Evolutionary conservation across 495 filamentous ascomycete genomes (phyloP).

Genomic region (Schizothecium vesticola): DNA sequence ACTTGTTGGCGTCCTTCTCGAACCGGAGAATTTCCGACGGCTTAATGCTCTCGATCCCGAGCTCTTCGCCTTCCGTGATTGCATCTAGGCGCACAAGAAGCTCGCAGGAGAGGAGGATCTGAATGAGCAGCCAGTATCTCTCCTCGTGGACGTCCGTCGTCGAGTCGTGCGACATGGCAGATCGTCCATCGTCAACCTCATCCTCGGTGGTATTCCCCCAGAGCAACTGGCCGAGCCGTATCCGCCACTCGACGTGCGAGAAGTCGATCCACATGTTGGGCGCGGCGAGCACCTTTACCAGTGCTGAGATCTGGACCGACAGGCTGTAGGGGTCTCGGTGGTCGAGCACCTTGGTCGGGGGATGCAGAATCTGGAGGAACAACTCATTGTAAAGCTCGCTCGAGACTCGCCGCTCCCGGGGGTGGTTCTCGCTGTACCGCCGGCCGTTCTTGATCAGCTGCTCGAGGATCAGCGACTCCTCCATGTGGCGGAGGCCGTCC

Average conservation of each 20-base stretch:
- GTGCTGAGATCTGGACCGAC: slow-evolving; percentile 51
- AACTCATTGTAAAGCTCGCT: slow-evolving; percentile 55
- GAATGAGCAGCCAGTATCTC: slow-evolving; percentile 73
- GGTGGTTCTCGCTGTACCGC: slow-evolving; percentile 39
- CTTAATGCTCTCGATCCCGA: slow-evolving; percentile 44
- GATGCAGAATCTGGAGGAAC: slow-evolving; percentile 53
- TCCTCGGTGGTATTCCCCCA: slow-evolving; percentile 60
- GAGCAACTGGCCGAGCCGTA: slow-evolving; percentile 72
- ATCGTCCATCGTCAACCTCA: slow-evolving; percentile 44
- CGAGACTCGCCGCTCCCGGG: slow-evolving; percentile 33
- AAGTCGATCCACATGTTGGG: slow-evolving; percentile 71
- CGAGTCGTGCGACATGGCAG: slow-evolving; percentile 34
- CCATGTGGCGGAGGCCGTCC: slow-evolving; percentile 46
- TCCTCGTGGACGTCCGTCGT: slow-evolving; percentile 43
- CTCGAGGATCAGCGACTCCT: slow-evolving; percentile 48
- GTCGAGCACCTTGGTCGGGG: slow-evolving; percentile 52
- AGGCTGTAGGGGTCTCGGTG: slow-evolving; percentile 54
- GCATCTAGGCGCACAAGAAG: slow-evolving; percentile 70
- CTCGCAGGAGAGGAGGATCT: slow-evolving; percentile 73
- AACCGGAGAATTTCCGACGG: slow-evolving; percentile 58
- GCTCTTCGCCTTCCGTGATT: slow-evolving; percentile 55
- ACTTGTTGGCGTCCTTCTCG: slow-evolving; percentile 57
- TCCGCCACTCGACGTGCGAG: slow-evolving; percentile 71
- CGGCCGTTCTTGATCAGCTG: slow-evolving; percentile 45
- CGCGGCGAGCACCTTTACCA: slow-evolving; percentile 51